phyloP scores from a whole-genome alignment of 2,329 filamentous ascomycete genomes.

The Hypomyces rosellus region DNA sequence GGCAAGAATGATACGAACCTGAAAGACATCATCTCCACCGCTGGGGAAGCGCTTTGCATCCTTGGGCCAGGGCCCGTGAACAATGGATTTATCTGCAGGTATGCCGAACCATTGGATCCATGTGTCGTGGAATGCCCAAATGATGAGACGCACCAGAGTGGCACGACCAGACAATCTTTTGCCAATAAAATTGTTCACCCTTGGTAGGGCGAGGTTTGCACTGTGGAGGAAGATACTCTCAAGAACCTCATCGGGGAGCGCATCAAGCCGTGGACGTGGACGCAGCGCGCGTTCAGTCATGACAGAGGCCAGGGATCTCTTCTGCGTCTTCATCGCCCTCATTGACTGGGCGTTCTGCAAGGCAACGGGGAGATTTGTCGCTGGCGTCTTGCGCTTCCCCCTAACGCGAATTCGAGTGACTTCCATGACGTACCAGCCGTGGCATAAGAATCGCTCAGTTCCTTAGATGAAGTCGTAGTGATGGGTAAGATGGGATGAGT shows the following conservation, averaged over 20 bases:
- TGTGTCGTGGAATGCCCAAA: constrained; percentile 30
- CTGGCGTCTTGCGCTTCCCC: constrained; percentile 35
- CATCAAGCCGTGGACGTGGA: constrained; percentile 23
- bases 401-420: constrained; percentile 44
- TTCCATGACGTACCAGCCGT: not conserved
- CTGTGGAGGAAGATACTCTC: constrained; percentile 47
- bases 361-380: constrained; percentile 12
- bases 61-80: constrained; percentile 12
- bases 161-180: constrained; percentile 37
- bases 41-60: constrained; percentile 8
- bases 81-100: constrained; percentile 10
- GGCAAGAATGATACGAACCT: constrained; percentile 30
- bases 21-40: constrained; percentile 36
- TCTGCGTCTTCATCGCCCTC: constrained; percentile 17
- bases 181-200: constrained; percentile 38
- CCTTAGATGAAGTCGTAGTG: no score
- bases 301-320: constrained; percentile 25
- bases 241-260: constrained; percentile 47
- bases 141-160: constrained; percentile 32
- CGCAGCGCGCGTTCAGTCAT: constrained; percentile 22
- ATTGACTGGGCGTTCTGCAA: not conserved
- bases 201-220: constrained; percentile 41
- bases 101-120: constrained; percentile 35
- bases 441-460: not conserved
- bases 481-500: no score